phyloP scores from a whole-genome alignment of 176 grass and related monocot genomes.

The Pharus latifolius region DNA sequence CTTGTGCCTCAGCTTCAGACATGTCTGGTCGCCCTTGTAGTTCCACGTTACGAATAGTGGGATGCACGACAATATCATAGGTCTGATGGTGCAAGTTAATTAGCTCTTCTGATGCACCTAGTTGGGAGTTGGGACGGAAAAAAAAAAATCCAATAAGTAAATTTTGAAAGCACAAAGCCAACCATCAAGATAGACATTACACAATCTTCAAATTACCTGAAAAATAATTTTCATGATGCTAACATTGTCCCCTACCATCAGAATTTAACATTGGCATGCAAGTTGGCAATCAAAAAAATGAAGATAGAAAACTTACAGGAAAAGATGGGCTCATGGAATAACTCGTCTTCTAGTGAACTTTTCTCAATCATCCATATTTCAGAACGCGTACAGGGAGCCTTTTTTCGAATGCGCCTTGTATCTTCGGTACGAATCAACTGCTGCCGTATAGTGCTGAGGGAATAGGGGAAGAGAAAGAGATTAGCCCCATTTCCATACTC shows the following conservation, averaged over 20 bases:
- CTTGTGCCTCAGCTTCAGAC: slow-evolving; percentile 15
- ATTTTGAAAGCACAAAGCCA: not conserved
- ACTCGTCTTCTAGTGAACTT: slow-evolving; percentile 78
- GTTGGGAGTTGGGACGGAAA: too few relatives aligned
- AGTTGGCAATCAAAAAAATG: slow-evolving; percentile 3
- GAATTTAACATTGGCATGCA: not conserved
- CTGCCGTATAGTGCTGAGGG: slow-evolving; percentile 77
- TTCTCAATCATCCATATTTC: slow-evolving; percentile 99
- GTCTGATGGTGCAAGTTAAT: slow-evolving; percentile 34
- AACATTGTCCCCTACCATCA: not conserved
- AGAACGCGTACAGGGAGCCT: slow-evolving; percentile 94
- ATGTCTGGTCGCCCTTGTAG: not conserved
- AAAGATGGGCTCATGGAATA: slow-evolving; percentile 66
- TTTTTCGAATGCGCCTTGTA: slow-evolving; percentile 85
- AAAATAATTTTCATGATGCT: not conserved
- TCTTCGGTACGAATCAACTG: slow-evolving; percentile 94
- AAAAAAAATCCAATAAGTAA: slow-evolving; percentile 2
- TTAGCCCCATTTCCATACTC: too few relatives aligned
- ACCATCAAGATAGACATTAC: not conserved
- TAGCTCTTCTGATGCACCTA: slow-evolving; percentile 64
- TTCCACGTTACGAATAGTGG: slow-evolving; percentile 15
- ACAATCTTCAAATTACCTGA: slow-evolving; percentile 4
- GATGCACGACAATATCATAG: slow-evolving; percentile 30
- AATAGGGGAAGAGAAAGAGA: too few relatives aligned
- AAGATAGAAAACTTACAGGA: slow-evolving; percentile 46